Conservation (phyloP, 306 rosid genomes). For the Psophocarpus tetragonolobus region DNA sequence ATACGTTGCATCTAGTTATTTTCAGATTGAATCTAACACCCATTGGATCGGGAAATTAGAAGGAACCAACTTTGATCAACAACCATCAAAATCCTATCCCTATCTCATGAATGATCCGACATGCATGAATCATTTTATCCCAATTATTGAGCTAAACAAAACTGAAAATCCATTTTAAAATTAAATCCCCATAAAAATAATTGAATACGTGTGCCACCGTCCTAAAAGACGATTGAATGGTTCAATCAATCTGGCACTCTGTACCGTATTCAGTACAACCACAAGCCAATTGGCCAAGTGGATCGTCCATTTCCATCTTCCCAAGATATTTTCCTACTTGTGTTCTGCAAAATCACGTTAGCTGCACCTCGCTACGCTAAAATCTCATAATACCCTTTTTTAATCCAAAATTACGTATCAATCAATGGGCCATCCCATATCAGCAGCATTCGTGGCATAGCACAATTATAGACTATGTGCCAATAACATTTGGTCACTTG, state of each 20-base stretch:
- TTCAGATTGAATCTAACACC: constrained; percentile 3
- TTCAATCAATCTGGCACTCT: neutral
- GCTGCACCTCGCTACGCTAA: constrained; percentile 23
- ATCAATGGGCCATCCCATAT: neutral
- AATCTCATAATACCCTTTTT: neutral
- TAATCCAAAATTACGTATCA: neutral
- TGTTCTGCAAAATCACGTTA: constrained; percentile 29
- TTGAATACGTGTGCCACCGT: neutral
- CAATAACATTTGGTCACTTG: neutral
- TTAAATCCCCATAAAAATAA: neutral
- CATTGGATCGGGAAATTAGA: neutral
- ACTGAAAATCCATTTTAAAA: neutral
- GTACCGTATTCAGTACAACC: neutral
- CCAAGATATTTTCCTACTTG: constrained; percentile 38
- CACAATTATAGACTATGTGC: constrained; percentile 12
- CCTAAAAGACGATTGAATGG: neutral
- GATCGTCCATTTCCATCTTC: constrained; percentile 25
- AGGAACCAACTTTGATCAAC: neutral
- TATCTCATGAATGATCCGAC: neutral
- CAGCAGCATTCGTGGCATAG: constrained; percentile 25
- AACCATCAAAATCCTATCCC: constrained; percentile 22
- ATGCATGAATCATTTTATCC: constrained; percentile 6
- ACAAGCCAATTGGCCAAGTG: constrained; percentile 35
- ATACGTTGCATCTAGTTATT: neutral
- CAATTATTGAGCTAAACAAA: constrained; percentile 30